Base-by-base conservation (phyloP, 2,329 filamentous ascomycete species). In the Sporothrix brunneoviolacea region DNA sequence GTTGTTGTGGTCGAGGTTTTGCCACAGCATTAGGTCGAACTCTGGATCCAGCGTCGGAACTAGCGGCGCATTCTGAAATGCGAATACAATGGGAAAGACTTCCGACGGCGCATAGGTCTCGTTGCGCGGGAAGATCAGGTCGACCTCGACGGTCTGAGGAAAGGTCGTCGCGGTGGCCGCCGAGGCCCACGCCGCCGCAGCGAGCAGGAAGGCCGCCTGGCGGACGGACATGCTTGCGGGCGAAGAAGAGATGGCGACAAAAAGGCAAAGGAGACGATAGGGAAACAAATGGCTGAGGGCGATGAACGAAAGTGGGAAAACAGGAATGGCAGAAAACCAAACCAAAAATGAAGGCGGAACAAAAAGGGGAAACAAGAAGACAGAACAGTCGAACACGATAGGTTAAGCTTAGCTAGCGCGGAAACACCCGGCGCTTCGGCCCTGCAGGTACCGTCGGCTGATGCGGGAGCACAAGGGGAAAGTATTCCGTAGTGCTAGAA, bases 51-150 rank as follows among this genome's bases (percentile, higher is more conserved):
- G 54, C 19, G 52, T 18, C 15, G 48, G 19, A 9, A 55, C 59
- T 15, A 59, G 52, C 18, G 47, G 10, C 24, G 58, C 42, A 48
- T 64, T 63, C 48, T 59, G 58, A 8, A 65, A 28, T 1, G 59
- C 63, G 40, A 64, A 61, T 16, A 65, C 53, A 28, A 65, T 46
- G 43, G 63, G 62, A 46, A 64, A 62, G 4, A 48, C 21, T 12
- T 54, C 37, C 2, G 55, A 50, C 1, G 60, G 61, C 54, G 54
- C 58, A 28, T 64, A 64, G 9, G 60, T 64, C 40, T 59, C 59
- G 55, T 65, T 63, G 51, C 61, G 63, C 1, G 63, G 63, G 52
- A 64, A 65, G 36, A 64, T 52, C 8, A 64, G 27, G 50, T 59
- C 61, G 41, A 64, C 41, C 38, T 64, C 61, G n/a, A 62, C 50